Base-by-base conservation (phyloP, 371 early-diverging fungal genomes). In the Mucor irregularis region DNA sequence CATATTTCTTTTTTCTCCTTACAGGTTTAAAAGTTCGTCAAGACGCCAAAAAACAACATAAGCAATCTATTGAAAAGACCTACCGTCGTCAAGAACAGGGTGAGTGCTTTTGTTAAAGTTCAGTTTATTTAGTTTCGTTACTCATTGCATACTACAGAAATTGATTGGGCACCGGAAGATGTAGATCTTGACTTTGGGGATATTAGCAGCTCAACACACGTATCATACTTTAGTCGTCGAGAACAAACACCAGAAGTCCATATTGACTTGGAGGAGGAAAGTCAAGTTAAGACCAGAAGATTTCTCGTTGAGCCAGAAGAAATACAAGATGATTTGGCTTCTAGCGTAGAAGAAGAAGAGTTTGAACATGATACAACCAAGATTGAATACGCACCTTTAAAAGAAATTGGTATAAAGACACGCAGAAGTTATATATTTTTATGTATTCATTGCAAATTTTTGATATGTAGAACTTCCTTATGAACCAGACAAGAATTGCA, bases 121-220 rank as follows among this genome's bases (percentile, higher is more conserved):
- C 17, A 1, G 9, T 4, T 10, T 3, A 39, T 0, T 7, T 39
- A 39, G 3, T 8, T 21, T 6, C 4, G 5, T 21, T 39, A 39
- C 35, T 35, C 11, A 21, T 11, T 24, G 33, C 14, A 44, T 0
- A 29, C 24, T 2, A 33, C 24, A 53, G 54, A 42, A 24, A 17
- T 13, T 10, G 45, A 43, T 3, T 53, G 45, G 44, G 16, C 31
- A 34, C 54, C 54, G 16, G 54, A 24, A 21, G 53, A 33, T 7
- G 16, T 53, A 10, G 54, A 52, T 16, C 28, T 52, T 38, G 53
- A 52, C n/a, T 42, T 52, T 6, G 33, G 43, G 14, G 33, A 9
- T 4, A 43, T 52, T 22, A 43, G 29, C 11, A 29, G 38, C 3
- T 6, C 19, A 38, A 16, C 38, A n/a, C 19, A 21, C 8, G 4